Conservation (phyloP, 2,329 filamentous ascomycete species). For the Kalmusia sp. region DNA sequence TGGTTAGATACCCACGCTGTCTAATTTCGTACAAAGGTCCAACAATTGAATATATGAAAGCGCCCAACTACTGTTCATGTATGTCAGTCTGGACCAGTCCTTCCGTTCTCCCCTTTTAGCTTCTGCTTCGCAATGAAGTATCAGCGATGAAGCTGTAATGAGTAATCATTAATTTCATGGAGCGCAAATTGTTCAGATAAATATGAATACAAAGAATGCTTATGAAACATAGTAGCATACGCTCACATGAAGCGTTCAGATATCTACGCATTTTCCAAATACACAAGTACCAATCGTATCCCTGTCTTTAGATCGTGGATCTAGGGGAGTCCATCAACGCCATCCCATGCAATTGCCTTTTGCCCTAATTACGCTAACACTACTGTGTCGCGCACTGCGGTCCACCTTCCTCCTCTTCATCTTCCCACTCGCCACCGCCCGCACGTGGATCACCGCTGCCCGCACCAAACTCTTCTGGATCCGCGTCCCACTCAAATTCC, state of each 20-base stretch:
- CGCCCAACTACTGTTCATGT: no score
- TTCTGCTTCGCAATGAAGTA: no score
- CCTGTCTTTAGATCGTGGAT: not conserved
- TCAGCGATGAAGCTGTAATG: no score
- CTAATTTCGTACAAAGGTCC: no score
- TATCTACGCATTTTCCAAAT: slow-evolving; percentile 4
- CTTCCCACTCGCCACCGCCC: slow-evolving; percentile 72
- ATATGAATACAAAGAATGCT: no score
- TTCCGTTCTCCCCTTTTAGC: no score
- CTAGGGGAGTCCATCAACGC: slow-evolving; percentile 14
- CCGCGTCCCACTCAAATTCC: slow-evolving; percentile 80
- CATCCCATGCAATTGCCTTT: slow-evolving; percentile 12
- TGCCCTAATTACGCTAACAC: slow-evolving; percentile 2
- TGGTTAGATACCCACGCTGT: no score
- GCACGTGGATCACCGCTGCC: slow-evolving; percentile 72
- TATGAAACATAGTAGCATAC: not conserved
- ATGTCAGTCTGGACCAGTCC: no score
- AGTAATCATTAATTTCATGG: no score
- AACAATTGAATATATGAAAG: no score
- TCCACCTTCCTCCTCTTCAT: slow-evolving; percentile 65
- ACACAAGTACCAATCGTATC: not conserved
- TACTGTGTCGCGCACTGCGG: slow-evolving; percentile 79
- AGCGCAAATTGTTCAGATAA: not conserved
- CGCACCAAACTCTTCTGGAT: slow-evolving; percentile 84
- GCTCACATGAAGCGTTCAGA: slow-evolving; percentile 1